These are phyloP conservation scores for Aspergillus hiratsukae DNA, from an alignment of 2,329 filamentous ascomycete species.

Conservation along the genomic window DNA sequence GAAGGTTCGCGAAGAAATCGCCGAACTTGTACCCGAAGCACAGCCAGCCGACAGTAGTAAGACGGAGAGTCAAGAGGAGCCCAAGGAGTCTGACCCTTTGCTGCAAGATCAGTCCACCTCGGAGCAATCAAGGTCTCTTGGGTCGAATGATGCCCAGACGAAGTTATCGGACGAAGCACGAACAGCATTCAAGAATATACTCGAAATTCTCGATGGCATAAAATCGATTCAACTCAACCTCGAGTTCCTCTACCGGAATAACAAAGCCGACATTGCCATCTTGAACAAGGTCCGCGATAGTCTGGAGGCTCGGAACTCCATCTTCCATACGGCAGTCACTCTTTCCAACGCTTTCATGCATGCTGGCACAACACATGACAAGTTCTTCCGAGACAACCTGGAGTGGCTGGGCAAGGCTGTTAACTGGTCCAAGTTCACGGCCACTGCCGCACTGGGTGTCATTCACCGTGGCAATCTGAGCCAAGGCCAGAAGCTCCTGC, in stretches of 20 bases:
- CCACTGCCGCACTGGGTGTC: conserved; percentile 90
- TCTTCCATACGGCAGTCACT: conserved; percentile 95
- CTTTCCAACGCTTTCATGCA: conserved; percentile 99
- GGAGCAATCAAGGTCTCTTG: conserved; percentile 35
- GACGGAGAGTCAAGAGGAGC: conserved; percentile 49
- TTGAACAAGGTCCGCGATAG: conserved; percentile 96
- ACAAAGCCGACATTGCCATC: conserved; percentile 85
- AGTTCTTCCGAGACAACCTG: conserved; percentile 96
- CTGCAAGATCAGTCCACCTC: conserved; percentile 47
- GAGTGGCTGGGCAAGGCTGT: conserved; percentile 98
- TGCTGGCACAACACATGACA: conserved; percentile 94
- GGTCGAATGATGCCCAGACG: conserved; percentile 39
- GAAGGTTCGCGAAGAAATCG: conserved; percentile 79
- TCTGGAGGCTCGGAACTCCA: conserved; percentile 91
- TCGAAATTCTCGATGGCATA: conserved; percentile 71
- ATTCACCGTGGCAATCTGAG: conserved; percentile 94
- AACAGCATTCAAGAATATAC: conserved; percentile 54
- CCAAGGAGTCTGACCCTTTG: conserved; percentile 56
- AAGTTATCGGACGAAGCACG: conserved; percentile 46
- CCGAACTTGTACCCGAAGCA: conserved; percentile 47
- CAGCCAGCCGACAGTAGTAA: conserved; percentile 40
- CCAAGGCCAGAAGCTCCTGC: conserved; percentile 86
- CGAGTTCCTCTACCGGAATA: conserved; percentile 94
- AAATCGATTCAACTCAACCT: conserved; percentile 93
- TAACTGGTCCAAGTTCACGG: conserved; percentile 99